Conservation (phyloP, 768 basidiomycete species). For the Suillus subalutaceus region DNA sequence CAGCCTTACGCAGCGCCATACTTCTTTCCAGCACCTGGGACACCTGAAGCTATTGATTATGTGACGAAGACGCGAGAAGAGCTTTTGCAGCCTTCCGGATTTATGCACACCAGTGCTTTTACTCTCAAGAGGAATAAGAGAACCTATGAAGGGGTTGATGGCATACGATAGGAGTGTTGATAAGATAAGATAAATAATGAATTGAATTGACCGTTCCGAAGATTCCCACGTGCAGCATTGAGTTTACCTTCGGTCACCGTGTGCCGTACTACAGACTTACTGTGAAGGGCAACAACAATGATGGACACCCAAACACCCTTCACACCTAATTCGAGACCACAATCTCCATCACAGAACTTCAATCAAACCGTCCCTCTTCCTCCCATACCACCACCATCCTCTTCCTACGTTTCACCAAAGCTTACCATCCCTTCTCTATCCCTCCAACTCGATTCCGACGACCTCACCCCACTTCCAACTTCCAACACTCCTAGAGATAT, state of each 20-base stretch:
- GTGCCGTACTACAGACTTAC: conserved; percentile 17
- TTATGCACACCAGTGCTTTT: neutral
- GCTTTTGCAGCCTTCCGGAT: conserved; percentile 12
- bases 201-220: neutral
- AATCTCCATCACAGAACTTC: conserved; percentile 16
- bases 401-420: conserved; percentile 7
- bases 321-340: conserved; percentile 15
- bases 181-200: conserved; percentile 8
- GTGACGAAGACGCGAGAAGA: conserved; percentile 26
- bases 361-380: conserved; percentile 6
- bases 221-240: conserved; percentile 14
- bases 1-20: conserved; percentile 68
- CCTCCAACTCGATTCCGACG: conserved; percentile 8
- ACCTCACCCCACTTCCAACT: neutral
- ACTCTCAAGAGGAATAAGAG: neutral
- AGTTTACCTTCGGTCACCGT: conserved; percentile 13
- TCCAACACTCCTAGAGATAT: neutral
- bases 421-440: conserved; percentile 7
- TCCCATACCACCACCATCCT: conserved; percentile 12
- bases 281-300: conserved; percentile 14
- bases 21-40: conserved; percentile 55
- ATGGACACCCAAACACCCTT: conserved; percentile 20
- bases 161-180: neutral
- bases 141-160: too few species aligned
- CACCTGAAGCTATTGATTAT: conserved; percentile 39